Base-by-base conservation (phyloP, 306 rosid genomes). In the Castanospermum australe region DNA sequence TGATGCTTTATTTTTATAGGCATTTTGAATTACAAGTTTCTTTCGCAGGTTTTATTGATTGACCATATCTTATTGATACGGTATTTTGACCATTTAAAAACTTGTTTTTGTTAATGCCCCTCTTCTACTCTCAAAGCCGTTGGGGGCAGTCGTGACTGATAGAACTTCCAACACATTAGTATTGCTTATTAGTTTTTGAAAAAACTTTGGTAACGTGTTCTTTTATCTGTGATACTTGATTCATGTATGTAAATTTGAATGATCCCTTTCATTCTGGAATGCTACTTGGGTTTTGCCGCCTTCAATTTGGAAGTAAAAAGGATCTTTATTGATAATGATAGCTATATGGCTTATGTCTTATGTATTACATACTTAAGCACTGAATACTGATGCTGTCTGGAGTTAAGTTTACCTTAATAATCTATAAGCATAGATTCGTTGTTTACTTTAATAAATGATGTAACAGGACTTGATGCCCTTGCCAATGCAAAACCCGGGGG, bases 401-500 rank as follows among this genome's bases (percentile, higher is more conserved):
- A 33, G 28, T 51, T 61, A 52, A 18, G 45, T 4, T 42, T 28
- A 7, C 35, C 3, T 66, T 33, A 54, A 47, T 17, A 17, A 18
- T 0, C 5, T 1, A 8, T 70, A 24, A n/a, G 5, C 6, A 47
- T 32, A 45, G 10, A 7, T 56, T 71, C 12, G 1, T 18, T 64
- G 35, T 65, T 77, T 63, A 32, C 67, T 63, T 47, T 62, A 13
- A 45, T 56, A 8, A 64, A 54, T 68, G 45, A 60, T 82, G 22
- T 80, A 11, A 84, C 73, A 95, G 99, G 99, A 75, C 93, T 95
- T 55, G 99, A 95, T 87, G 77, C 86, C 41, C 94, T 95, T 24
- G 99, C 98, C 17, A 89, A 24, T 73, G 92, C 89, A 15, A 95
- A 91, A 73, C 87, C 97, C 21, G 97, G 76, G n/a, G 94, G 61